These are phyloP conservation scores for Candida ulmi DNA, from an alignment of 805 yeast species.

Conservation along the genomic window DNA sequence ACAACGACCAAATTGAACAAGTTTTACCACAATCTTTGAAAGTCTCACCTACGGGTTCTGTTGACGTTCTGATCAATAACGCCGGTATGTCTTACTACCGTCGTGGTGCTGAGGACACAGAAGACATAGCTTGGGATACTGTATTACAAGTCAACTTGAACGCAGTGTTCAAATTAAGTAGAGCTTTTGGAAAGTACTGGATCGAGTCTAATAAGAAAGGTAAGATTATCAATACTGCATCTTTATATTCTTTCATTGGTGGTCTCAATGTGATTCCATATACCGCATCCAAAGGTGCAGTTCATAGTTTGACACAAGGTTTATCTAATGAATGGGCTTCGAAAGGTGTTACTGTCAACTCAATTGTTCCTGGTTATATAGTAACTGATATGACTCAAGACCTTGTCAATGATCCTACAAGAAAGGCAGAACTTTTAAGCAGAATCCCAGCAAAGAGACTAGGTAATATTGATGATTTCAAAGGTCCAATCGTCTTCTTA, in stretches of 20 bases:
- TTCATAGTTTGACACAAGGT: conserved; percentile 65
- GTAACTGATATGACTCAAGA: conserved; percentile 39
- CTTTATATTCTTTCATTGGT: conserved; percentile 40
- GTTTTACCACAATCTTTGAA: conserved; percentile 33
- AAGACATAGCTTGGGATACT: conserved; percentile 51
- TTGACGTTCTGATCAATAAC: conserved; percentile 80
- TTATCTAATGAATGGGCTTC: conserved; percentile 54
- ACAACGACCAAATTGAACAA: conserved; percentile 16
- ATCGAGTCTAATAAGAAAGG: conserved; percentile 56
- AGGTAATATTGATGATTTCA: conserved; percentile 45
- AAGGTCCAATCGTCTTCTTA: conserved; percentile 69
- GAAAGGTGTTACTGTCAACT: conserved; percentile 40
- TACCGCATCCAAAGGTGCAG: conserved; percentile 82
- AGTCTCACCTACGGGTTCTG: conserved; percentile 56
- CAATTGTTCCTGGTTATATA: conserved; percentile 46
- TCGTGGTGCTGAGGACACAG: conserved; percentile 38
- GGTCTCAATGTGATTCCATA: conserved; percentile 47
- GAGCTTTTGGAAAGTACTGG: conserved; percentile 55
- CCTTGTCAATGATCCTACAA: conserved; percentile 23
- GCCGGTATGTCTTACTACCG: conserved; percentile 79
- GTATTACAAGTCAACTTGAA: conserved; percentile 70
- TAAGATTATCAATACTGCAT: conserved; percentile 77
- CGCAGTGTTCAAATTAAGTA: conserved; percentile 74
- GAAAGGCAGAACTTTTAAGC: conserved; percentile 23
- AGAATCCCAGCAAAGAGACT: conserved; percentile 42